Base-by-base conservation (phyloP, 768 basidiomycete genomes). In the Boletus sp. region DNA sequence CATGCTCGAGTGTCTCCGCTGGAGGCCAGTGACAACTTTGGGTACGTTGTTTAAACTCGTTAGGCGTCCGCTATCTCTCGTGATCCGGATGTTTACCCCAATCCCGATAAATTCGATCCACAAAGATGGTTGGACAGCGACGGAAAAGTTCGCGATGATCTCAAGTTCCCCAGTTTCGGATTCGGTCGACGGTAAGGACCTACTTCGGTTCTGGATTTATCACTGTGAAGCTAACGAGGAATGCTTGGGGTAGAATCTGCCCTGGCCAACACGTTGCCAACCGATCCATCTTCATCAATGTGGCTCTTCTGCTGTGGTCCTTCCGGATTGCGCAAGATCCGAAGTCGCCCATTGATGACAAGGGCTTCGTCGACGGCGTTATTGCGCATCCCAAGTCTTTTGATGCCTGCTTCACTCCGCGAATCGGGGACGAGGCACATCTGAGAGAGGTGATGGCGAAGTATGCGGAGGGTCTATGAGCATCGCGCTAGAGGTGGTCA, bases 331-430 rank as follows among this genome's bases (percentile, higher is more conserved):
- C 71, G 4, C 62, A 78, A 29, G 81, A 85, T 58, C 77, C 80
- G 0, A 60, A 68, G 0, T 67, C 73, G 3, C 83, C 84, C 0
- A 85, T 89, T 49, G 81, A 90, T 61, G 75, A 76, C 9, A 68
- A 78, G 37, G 83, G 77, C 1, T 86, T 89, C 61, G 81, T 81
- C 6, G 82, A 86, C 58, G 81, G 79, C 4, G 81, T 84, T 15
- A 82, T 87, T 60, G 76, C 79, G 0, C 85, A 84, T 52, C 87
- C 88, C 0, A 63, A 77, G 43, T 83, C 82, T 1, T 89, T 88
- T 65, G 75, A 76, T 29, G 83, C 77, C 5, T 56, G 69, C 7
- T 88, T 88, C 62, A 74, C 77, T 53, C 83, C 84, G 0, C 64
- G 85, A 8, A 51, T 65, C 21, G 60, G 55, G 13, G 55, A 63